phyloP scores from a whole-genome alignment of 352 stramenopile species.

The Globisporangium splendens region DNA sequence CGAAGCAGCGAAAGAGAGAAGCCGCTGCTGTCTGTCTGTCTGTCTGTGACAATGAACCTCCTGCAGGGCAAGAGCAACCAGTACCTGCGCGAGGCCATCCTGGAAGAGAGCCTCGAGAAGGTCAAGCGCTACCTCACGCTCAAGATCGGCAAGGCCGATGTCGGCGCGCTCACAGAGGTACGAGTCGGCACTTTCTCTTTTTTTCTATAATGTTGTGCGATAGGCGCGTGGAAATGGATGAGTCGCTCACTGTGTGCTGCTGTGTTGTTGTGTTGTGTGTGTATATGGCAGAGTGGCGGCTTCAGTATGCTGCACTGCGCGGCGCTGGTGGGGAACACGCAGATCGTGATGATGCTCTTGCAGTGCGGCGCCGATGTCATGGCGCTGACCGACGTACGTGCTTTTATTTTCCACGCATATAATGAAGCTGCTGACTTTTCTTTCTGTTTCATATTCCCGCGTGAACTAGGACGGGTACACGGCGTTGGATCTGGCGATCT shows the following conservation, averaged over 20 bases:
- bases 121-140: conserved; percentile 75
- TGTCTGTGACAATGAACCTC: no score
- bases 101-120: conserved; percentile 81
- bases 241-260: not conserved
- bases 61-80: conserved; percentile 86
- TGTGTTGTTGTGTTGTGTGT: no score
- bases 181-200: no score
- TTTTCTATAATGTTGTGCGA: no score
- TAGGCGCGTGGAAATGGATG: no score
- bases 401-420: not conserved
- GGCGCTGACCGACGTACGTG: conserved; percentile 69
- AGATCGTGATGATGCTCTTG: conserved; percentile 87
- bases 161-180: conserved; percentile 69
- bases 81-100: conserved; percentile 78
- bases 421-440: not conserved
- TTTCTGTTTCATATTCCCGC: conserved; percentile 1
- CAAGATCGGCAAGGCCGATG: conserved; percentile 82
- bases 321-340: conserved; percentile 68
- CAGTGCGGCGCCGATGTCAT: conserved; percentile 75
- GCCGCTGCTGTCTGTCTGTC: no score
- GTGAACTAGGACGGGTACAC: conserved; percentile 66
- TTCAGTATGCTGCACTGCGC: conserved; percentile 84
- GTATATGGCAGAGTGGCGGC: conserved; percentile 43
- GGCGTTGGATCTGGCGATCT: conserved; percentile 77
- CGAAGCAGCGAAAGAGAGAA: no score